A percentile compares a stretch with the other conserved stretches of the same genome.
Evolutionary conservation across 345 rosid species (phyloP).

Genomic region (Melastoma malabathricum): DNA sequence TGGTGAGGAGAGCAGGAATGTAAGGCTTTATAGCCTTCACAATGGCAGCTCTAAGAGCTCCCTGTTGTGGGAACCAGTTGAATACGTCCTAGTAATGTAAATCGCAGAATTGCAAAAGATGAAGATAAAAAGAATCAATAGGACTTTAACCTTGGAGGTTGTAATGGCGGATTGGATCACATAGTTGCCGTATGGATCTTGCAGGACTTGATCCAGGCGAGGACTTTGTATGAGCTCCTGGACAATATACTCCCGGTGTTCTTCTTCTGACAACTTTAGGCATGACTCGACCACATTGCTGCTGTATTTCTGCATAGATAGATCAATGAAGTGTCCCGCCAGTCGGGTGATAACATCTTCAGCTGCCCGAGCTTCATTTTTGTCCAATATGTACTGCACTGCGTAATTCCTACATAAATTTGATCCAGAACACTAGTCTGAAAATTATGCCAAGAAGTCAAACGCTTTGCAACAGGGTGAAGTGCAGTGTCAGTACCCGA

Average conservation of each 20-base stretch:
- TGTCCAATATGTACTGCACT: constrained; percentile 11
- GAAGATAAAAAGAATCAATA: too few species aligned
- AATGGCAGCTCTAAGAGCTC: constrained; percentile 37
- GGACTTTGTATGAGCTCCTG: constrained; percentile 41
- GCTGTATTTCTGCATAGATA: constrained; percentile 78
- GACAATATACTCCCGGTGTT: constrained; percentile 25
- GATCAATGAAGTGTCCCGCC: constrained; percentile 53
- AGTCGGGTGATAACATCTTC: constrained; percentile 39
- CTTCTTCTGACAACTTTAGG: constrained; percentile 43
- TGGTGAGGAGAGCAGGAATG: constrained; percentile 43
- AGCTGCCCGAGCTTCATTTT: constrained; percentile 30
- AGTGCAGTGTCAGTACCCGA: constrained; percentile 30
- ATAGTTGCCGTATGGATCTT: constrained; percentile 75
- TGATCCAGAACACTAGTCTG: too few species aligned
- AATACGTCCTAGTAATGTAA: neutral
- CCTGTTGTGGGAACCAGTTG: constrained; percentile 22
- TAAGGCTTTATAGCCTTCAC: constrained; percentile 56
- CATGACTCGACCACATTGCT: constrained; percentile 89
- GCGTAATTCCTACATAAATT: constrained; percentile 13
- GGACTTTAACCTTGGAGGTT: neutral
- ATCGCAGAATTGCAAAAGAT: too few species aligned
- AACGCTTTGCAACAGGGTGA: too few species aligned
- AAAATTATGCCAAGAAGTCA: too few species aligned
- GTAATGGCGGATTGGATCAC: constrained; percentile 56
- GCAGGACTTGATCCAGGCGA: constrained; percentile 54